Base-by-base conservation (phyloP, 768 basidiomycete species). In the Dacryopinax spathularia region DNA sequence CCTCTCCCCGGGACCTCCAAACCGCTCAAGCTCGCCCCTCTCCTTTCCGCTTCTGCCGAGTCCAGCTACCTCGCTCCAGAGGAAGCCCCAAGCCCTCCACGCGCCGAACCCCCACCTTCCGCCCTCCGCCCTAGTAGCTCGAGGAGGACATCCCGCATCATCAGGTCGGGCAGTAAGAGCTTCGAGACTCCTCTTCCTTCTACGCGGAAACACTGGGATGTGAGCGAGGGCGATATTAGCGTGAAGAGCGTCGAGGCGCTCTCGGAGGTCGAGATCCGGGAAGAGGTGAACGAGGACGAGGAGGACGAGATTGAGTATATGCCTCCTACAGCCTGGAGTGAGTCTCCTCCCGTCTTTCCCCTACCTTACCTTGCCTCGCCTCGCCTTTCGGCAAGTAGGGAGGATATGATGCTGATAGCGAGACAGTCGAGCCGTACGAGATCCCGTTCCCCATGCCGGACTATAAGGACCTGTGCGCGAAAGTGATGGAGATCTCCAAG, bases 151-250 rank as follows among this genome's bases (percentile, higher is more conserved):
- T 56, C 48, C 5, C 48, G 48, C 3, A 56, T 56, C 22, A 56
- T 56, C 22, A 22, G 48, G 25, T 56, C 48, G 48, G 20, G 25
- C 7, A 75, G 72, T 43, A 79, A 79, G 65, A 75, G 64, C 16
- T 86, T 87, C 66, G 79, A 86, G 69, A 91, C 89, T 0, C 89
- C 89, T 1, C 66, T 79, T 36, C 84, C 83, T 20, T 76, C 74
- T 10, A 87, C 86, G 1, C 78, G 66, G 29, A 66, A 82, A 16
- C 65, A 86, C 63, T 91, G 88, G 89, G 88, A 91, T 68, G 80
- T 88, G 34, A 84, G 82, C 67, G 87, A 88, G 48, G 75, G 62
- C 18, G 66, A 67, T 44, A 63, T 73, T 15, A 78, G 78, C 34
- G 71, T 79, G 10, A 74, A 75, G 34, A 78, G 78, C 29, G 67